phyloP scores from a whole-genome alignment of 768 basidiomycete species.

The Pleurotus platypus region DNA sequence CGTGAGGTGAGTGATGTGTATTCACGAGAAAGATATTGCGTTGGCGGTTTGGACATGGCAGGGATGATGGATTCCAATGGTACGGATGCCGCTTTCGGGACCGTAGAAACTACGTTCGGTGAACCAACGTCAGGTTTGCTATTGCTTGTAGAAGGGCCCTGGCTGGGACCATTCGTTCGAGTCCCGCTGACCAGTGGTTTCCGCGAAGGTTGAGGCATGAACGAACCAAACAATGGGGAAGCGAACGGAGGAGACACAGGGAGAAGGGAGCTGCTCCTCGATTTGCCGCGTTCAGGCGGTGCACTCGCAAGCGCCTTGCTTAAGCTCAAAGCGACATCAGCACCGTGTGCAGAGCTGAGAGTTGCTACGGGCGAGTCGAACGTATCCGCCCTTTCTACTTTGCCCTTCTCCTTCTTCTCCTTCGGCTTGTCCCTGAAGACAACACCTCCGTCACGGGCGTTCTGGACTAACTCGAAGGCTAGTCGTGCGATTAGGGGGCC shows the following conservation, averaged over 20 bases:
- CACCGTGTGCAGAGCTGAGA: constrained; percentile 35
- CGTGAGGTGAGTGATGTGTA: constrained; percentile 72
- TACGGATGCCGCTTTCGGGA: constrained; percentile 42
- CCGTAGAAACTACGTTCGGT: constrained; percentile 9
- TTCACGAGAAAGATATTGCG: constrained; percentile 73
- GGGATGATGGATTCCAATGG: constrained; percentile 85
- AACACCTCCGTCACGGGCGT: constrained; percentile 63
- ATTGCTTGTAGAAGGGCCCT: constrained; percentile 20
- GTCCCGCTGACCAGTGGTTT: constrained; percentile 27
- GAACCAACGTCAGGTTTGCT: constrained; percentile 26
- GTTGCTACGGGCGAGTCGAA: constrained; percentile 36
- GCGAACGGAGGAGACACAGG: constrained; percentile 37
- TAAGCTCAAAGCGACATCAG: constrained; percentile 41
- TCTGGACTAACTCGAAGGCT: constrained; percentile 65
- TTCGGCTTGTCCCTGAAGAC: constrained; percentile 44
- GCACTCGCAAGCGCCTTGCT: constrained; percentile 42
- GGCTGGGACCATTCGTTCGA: constrained; percentile 7
- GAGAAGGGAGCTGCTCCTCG: constrained; percentile 28
- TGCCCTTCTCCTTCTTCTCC: constrained; percentile 38
- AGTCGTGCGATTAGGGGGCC: constrained; percentile 55
- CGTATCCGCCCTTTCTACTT: constrained; percentile 15
- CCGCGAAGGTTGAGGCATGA: constrained; percentile 50
- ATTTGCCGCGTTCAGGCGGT: constrained; percentile 28
- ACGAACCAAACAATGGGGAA: constrained; percentile 58
- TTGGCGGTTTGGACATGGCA: constrained; percentile 74